A percentile compares a stretch with the other conserved stretches of the same genome.
These are phyloP conservation scores for Panaeolus papilionaceus DNA, from an alignment of 768 basidiomycete genomes.

Conservation along the genomic window DNA sequence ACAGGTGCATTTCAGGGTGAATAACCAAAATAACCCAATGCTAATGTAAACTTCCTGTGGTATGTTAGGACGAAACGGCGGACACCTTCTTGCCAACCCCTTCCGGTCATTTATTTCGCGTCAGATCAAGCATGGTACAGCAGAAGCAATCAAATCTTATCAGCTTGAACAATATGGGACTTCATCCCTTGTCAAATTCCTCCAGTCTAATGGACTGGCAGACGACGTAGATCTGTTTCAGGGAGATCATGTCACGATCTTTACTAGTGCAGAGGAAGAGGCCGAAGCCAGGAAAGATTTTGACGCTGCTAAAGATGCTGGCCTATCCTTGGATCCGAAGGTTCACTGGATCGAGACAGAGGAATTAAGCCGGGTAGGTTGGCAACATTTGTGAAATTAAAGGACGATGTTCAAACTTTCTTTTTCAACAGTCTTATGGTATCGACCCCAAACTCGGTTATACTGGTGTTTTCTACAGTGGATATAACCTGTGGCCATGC, in stretches of 20 bases:
- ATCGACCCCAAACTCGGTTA: constrained; percentile 49
- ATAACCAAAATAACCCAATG: background rate
- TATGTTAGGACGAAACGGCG: constrained; percentile 77
- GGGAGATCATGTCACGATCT: constrained; percentile 57
- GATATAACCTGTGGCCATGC: constrained; percentile 78
- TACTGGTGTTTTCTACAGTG: constrained; percentile 57
- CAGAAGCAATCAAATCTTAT: constrained; percentile 61
- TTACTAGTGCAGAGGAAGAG: constrained; percentile 54
- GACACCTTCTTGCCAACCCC: constrained; percentile 65
- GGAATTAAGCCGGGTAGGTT: constrained; percentile 53
- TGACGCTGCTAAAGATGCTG: constrained; percentile 58
- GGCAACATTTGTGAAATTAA: background rate
- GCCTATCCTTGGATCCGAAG: constrained; percentile 45
- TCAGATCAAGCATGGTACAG: constrained; percentile 46
- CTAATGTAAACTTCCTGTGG: background rate
- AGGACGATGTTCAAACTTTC: background rate
- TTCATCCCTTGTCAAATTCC: constrained; percentile 51
- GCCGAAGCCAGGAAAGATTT: constrained; percentile 47
- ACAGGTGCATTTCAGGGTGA: constrained; percentile 57
- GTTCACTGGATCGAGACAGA: constrained; percentile 55
- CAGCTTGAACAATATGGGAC: constrained; percentile 65
- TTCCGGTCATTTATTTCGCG: constrained; percentile 53
- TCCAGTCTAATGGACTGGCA: constrained; percentile 49
- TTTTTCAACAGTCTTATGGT: constrained; percentile 31
- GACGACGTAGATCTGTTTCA: constrained; percentile 66